Percentiles rank a stretch among this genome's conserved stretches.
phyloP scores from a whole-genome alignment of 164 flowering plant genomes.

The Malania oleifera region DNA sequence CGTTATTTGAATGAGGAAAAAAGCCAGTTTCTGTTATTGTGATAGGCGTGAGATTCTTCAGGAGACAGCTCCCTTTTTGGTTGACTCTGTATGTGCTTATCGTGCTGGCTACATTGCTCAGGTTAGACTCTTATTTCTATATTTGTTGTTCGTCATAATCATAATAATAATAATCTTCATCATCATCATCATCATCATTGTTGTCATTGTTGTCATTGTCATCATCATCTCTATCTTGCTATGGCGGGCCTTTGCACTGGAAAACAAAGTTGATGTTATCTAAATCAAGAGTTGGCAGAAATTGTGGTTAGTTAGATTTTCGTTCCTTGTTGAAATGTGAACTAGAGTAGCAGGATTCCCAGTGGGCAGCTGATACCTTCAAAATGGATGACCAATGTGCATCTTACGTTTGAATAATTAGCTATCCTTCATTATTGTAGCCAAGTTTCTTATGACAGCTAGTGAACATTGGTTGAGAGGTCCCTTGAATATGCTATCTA shows the following conservation, averaged over 20 bases:
- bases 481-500: too few species aligned
- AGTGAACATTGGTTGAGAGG: neutral
- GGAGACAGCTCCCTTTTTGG: slow-evolving; percentile 66
- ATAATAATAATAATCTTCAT: too few species aligned
- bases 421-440: neutral
- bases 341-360: neutral
- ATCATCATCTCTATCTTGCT: too few species aligned
- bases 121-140: slow-evolving; percentile 35
- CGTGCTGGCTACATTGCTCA: slow-evolving; percentile 84
- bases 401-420: neutral
- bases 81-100: slow-evolving; percentile 62
- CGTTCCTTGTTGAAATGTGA: neutral
- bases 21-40: slow-evolving; percentile 7
- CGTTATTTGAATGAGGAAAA: neutral
- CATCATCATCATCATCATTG: too few species aligned
- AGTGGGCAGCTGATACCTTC: neutral
- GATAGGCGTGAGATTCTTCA: slow-evolving; percentile 82
- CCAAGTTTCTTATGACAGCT: too few species aligned
- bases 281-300: neutral
- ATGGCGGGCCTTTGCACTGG: neutral
- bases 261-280: neutral
- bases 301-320: neutral
- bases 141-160: neutral
- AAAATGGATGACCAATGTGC: neutral
- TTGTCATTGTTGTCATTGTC: too few species aligned